Conservation (phyloP, 148 eudicot species). For the Diospyros kaki region DNA sequence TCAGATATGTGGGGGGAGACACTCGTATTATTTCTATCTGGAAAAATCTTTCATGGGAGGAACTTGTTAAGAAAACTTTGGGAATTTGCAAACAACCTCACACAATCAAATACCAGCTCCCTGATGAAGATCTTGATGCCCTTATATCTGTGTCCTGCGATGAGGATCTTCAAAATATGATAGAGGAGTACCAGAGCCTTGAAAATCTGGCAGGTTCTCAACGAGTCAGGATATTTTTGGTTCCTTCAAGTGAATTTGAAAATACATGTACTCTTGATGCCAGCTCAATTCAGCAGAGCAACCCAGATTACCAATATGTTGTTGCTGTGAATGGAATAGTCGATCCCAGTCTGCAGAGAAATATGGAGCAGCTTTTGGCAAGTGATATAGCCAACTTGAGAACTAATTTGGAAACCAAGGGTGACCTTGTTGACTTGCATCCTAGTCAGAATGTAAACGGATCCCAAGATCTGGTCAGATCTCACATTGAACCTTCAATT, state of each 20-base stretch:
- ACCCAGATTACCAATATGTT: slow-evolving; percentile 77
- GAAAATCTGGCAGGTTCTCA: slow-evolving; percentile 58
- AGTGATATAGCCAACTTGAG: slow-evolving; percentile 25
- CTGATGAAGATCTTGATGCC: slow-evolving; percentile 94
- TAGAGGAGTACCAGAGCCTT: slow-evolving; percentile 71
- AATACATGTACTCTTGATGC: slow-evolving; percentile 24
- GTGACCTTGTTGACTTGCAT: slow-evolving; percentile 18
- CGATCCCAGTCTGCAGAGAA: slow-evolving; percentile 33
- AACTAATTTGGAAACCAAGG: slow-evolving; percentile 26
- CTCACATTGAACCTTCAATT: slow-evolving; percentile 32
- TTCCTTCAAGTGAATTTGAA: slow-evolving; percentile 62
- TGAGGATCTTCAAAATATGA: slow-evolving; percentile 90
- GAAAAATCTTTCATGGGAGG: slow-evolving; percentile 61
- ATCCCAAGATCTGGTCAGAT: slow-evolving; percentile 22
- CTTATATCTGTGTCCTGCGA: slow-evolving; percentile 83
- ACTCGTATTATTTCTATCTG: slow-evolving; percentile 71
- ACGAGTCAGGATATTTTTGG: slow-evolving; percentile 73
- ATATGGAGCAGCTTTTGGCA: slow-evolving; percentile 28
- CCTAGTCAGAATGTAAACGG: slow-evolving; percentile 28
- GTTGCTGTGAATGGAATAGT: slow-evolving; percentile 76
- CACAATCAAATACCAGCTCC: slow-evolving; percentile 82
- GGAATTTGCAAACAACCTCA: slow-evolving; percentile 63
- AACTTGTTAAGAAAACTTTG: slow-evolving; percentile 57
- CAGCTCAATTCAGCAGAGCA: slow-evolving; percentile 35
- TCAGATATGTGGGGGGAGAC: slow-evolving; percentile 90